A percentile compares a stretch with the other conserved stretches of the same genome.
phyloP scores from a whole-genome alignment of 225 moss, liverwort and hornwort genomes.

The Pseudoscleropodium purum region DNA sequence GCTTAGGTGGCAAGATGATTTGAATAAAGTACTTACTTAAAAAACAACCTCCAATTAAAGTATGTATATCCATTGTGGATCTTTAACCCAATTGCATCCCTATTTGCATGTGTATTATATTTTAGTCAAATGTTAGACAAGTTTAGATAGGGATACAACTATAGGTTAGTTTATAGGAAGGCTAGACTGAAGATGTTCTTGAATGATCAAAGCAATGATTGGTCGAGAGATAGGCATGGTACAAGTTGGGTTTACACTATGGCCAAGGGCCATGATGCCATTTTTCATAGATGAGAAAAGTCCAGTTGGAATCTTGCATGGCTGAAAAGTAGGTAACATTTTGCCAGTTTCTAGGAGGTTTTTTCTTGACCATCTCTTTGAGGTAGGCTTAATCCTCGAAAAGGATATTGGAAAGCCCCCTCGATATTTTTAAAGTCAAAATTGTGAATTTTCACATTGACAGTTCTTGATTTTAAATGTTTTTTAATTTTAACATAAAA shows the following conservation, averaged over 20 bases:
- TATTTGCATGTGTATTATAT: not conserved
- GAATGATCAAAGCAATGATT: not conserved
- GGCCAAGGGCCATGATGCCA: not conserved
- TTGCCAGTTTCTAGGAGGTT: rapidly evolving
- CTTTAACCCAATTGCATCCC: not conserved
- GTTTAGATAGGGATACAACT: not conserved
- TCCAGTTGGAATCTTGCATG: not conserved
- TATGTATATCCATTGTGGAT: too few relatives aligned
- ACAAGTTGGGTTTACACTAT: not conserved
- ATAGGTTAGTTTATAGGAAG: too few relatives aligned
- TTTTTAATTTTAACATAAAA: too few relatives aligned
- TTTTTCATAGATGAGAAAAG: not conserved
- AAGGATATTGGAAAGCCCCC: too few relatives aligned
- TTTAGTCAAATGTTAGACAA: not conserved
- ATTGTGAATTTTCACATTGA: too few relatives aligned
- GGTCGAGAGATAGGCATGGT: not conserved
- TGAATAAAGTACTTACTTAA: not conserved
- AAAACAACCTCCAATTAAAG: not conserved
- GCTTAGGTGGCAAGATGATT: too few relatives aligned
- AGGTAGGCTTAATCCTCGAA: too few relatives aligned
- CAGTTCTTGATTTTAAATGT: too few relatives aligned
- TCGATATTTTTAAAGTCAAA: too few relatives aligned
- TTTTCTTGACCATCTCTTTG: not conserved
- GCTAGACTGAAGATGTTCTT: rapidly evolving
- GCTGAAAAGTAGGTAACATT: not conserved